Conservation (phyloP, 768 basidiomycete genomes). For the Pleurotus cornucopiae region DNA sequence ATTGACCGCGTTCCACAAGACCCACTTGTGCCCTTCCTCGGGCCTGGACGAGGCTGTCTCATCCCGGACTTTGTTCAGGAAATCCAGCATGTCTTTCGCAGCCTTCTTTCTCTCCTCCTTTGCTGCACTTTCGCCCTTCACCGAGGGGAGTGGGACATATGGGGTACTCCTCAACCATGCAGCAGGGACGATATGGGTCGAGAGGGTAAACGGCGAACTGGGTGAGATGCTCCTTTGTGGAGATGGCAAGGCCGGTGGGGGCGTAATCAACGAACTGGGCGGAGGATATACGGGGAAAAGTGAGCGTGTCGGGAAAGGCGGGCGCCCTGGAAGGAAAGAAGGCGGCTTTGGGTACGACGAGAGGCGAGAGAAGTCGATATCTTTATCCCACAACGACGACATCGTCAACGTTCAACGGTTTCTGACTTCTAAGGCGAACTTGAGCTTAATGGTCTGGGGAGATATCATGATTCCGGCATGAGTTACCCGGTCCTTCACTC, state of each 20-base stretch:
- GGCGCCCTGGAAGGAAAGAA: not conserved
- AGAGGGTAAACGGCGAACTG: constrained; percentile 34
- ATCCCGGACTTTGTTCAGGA: constrained; percentile 26
- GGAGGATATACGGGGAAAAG: constrained; percentile 10
- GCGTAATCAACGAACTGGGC: constrained; percentile 32
- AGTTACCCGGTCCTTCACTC: too few relatives aligned
- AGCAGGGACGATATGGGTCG: constrained; percentile 55
- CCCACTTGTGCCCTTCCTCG: constrained; percentile 30
- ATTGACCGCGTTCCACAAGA: constrained; percentile 71
- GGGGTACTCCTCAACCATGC: constrained; percentile 45
- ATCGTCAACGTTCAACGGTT: too few relatives aligned
- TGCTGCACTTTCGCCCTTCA: constrained; percentile 20
- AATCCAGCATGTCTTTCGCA: constrained; percentile 18
- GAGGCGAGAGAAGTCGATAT: too few relatives aligned
- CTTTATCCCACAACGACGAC: too few relatives aligned
- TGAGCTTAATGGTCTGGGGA: too few relatives aligned
- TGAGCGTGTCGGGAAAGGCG: not conserved
- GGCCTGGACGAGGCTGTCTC: constrained; percentile 18
- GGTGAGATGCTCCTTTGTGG: constrained; percentile 29
- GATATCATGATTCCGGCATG: too few relatives aligned
- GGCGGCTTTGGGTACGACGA: not conserved
- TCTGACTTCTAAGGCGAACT: too few relatives aligned
- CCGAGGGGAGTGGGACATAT: constrained; percentile 29
- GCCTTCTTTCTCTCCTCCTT: constrained; percentile 31
- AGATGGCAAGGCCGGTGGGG: constrained; percentile 34